Base-by-base conservation (phyloP, 2,329 filamentous ascomycete species). In the Exophiala spinifera region DNA sequence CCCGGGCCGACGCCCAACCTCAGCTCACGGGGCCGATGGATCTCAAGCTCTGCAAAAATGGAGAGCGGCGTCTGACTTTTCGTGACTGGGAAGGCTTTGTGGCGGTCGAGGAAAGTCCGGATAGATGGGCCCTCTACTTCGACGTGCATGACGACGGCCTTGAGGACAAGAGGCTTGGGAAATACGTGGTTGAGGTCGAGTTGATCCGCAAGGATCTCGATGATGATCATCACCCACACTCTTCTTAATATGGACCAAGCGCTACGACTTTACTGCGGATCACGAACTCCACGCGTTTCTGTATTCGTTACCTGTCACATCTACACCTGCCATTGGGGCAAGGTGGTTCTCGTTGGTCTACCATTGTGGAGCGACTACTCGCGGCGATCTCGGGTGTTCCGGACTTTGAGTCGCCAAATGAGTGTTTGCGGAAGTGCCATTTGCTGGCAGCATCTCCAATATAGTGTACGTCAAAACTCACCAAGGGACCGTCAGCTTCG, bases 11-110 rank as follows among this genome's bases (percentile, higher is more conserved):
- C 55, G 88, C 86, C 20, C 76, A 86, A 31, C 79, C 76, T 21
- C 87, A 95, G 69, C 74, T 86, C 56, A 82, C 91, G 45, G 90
- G 89, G n/a, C 86, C 87, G 5, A 95, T 88, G 86, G 86, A 89
- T 64, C 94, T 88, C 84, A 88, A 79, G 3, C 34, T 48, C 6
- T 49, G 39, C 15, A 62, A 45, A 17, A 25, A 55, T 8, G 53
- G 51, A 2, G 55, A 56, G 13, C 65, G 57, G 46, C 64, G 64
- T 2, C 60, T 75, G 11, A 67, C 65, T 4, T 61, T 75, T 14
- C 67, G 72, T 34, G 64, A 63, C 34, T 69, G 65, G 60, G 63
- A 66, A 37, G 59, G 60, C 20, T 74, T 74, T 60, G 57, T 67
- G 33, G 72, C 69, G 0, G 71, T 73, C n/a, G 65, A 74, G 56